These are phyloP conservation scores for Hypomontagnella monticulosa DNA, from an alignment of 495 filamentous ascomycete genomes.

Conservation along the genomic window DNA sequence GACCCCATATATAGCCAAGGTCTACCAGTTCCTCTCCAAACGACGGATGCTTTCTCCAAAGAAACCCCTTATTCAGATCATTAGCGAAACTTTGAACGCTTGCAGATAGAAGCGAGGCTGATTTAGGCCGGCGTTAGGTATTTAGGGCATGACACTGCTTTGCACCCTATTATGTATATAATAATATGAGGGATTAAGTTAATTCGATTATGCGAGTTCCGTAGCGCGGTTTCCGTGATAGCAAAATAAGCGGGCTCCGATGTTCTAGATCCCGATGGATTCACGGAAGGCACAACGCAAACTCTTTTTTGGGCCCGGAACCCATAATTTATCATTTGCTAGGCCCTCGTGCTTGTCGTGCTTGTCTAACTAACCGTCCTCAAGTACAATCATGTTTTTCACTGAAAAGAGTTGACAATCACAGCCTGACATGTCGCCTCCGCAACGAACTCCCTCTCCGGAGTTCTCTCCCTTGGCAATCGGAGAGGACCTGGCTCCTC, in stretches of 20 bases:
- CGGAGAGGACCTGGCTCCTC: conserved; percentile 72
- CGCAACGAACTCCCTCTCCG: conserved; percentile 26
- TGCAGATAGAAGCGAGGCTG: no score
- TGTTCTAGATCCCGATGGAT: conserved; percentile 35
- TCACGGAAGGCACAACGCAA: conserved; percentile 6
- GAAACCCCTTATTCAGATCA: no score
- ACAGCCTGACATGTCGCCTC: conserved; percentile 21
- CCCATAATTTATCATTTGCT: conserved; percentile 20
- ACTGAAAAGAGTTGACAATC: conserved; percentile 1
- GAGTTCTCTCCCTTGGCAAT: conserved; percentile 63
- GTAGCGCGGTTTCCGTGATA: conserved; percentile 13
- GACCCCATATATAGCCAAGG: no score
- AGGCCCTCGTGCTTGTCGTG: background rate
- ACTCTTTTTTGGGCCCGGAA: conserved; percentile 24
- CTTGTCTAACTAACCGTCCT: background rate
- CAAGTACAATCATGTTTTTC: background rate
- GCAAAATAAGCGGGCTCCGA: conserved; percentile 17
- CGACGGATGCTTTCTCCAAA: no score
- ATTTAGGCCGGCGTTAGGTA: background rate
- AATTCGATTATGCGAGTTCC: conserved; percentile 24
- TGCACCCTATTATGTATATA: background rate
- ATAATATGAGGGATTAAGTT: background rate
- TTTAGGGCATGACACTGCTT: background rate
- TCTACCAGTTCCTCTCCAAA: no score
- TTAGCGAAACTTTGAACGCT: no score